phyloP scores from a whole-genome alignment of 768 basidiomycete genomes.

The Neoboletus brunneissimus region DNA sequence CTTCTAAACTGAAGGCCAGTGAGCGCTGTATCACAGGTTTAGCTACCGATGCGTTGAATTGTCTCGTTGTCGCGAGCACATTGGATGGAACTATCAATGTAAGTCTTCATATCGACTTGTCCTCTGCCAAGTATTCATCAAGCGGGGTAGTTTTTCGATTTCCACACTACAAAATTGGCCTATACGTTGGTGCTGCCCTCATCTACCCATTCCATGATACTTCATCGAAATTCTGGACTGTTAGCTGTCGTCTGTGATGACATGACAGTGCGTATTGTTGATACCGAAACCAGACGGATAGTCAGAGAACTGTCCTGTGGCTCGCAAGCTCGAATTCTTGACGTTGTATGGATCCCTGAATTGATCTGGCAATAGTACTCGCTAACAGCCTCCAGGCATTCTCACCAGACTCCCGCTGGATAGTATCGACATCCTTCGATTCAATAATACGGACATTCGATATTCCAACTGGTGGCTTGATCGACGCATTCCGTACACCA shows the following conservation, averaged over 20 bases:
- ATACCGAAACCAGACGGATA: slow-evolving; percentile 83
- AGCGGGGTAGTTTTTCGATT: slow-evolving; percentile 84
- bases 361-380: neutral
- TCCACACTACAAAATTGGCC: slow-evolving; percentile 78
- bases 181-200: slow-evolving; percentile 67
- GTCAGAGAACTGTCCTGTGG: slow-evolving; percentile 84
- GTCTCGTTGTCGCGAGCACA: slow-evolving; percentile 76
- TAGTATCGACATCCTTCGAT: slow-evolving; percentile 85
- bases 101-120: slow-evolving; percentile 28
- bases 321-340: slow-evolving; percentile 81
- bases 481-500: slow-evolving; percentile 87
- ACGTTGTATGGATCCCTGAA: slow-evolving; percentile 59
- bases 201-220: slow-evolving; percentile 60
- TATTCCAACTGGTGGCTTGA: slow-evolving; percentile 86
- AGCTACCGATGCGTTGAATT: slow-evolving; percentile 82
- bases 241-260: slow-evolving; percentile 87
- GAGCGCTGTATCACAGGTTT: slow-evolving; percentile 74
- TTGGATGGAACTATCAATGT: slow-evolving; percentile 89
- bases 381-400: slow-evolving; percentile 59
- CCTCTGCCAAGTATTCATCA: neutral
- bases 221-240: slow-evolving; percentile 85
- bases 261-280: slow-evolving; percentile 77
- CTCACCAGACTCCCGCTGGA: slow-evolving; percentile 94
- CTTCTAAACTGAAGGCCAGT: slow-evolving; percentile 40
- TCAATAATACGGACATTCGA: slow-evolving; percentile 94